Evolutionary conservation across 305 asterid species (phyloP).

Genomic region (Coffea humblotiana): DNA sequence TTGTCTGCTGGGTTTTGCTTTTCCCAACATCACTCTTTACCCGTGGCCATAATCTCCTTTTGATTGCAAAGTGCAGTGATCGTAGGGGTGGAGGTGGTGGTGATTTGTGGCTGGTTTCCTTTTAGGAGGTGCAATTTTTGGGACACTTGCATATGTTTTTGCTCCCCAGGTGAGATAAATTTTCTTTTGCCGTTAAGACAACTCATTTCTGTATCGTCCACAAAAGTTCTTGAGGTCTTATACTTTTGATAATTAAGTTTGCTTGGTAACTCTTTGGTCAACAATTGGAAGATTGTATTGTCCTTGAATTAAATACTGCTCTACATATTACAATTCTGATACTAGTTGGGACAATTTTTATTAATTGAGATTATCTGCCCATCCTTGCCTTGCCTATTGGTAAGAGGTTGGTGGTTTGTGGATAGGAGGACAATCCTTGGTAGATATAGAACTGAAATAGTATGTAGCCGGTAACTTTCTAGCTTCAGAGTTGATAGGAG

Average conservation of each 20-base stretch:
- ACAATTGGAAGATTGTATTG: background rate
- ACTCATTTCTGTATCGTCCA: background rate
- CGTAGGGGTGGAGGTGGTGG: slow-evolving; percentile 60
- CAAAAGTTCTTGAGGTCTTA: background rate
- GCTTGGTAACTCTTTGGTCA: background rate
- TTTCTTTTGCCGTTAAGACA: background rate
- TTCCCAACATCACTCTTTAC: background rate
- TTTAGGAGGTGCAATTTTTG: slow-evolving; percentile 88
- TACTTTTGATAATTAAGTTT: background rate
- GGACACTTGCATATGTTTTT: slow-evolving; percentile 74
- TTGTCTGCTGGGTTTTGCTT: slow-evolving; percentile 2
- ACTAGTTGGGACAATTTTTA: background rate
- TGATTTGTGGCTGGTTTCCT: slow-evolving; percentile 86
- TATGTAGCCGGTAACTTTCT: background rate
- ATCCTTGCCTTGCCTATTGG: background rate
- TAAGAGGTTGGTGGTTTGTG: background rate
- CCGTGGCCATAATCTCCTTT: background rate
- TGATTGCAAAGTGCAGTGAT: slow-evolving; percentile 43
- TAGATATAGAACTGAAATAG: background rate
- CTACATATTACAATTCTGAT: background rate
- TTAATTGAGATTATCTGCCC: background rate
- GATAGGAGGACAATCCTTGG: background rate
- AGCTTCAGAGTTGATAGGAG: background rate
- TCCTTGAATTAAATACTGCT: background rate
- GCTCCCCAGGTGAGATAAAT: slow-evolving; percentile 76